Evolutionary conservation across 1,284 basidiomycete genomes (phyloP).

Genomic region (Gymnopus androsaceus): DNA sequence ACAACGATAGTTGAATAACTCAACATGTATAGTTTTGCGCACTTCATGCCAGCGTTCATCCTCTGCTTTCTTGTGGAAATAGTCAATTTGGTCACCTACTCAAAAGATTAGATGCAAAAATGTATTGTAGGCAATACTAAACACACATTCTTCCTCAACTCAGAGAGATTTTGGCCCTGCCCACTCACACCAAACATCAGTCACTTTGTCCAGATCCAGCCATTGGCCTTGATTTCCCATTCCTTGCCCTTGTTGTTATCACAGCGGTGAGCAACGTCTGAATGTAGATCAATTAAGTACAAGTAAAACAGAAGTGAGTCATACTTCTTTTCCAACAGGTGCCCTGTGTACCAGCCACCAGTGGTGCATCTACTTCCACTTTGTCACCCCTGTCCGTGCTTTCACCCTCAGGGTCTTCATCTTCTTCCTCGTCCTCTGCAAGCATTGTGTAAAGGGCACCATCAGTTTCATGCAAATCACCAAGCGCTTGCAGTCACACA

Average conservation of each 20-base stretch:
- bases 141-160: not conserved
- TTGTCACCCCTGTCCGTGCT: not conserved
- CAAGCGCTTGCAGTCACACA: not conserved
- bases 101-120: not conserved
- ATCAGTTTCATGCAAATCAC: not conserved
- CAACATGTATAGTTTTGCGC: not conserved
- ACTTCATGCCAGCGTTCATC: not conserved
- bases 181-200: not conserved
- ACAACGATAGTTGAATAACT: not conserved
- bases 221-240: not conserved
- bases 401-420: too few relatives aligned
- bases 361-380: not conserved
- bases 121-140: not conserved
- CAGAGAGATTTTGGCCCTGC: not conserved
- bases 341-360: not conserved
- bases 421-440: too few relatives aligned
- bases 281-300: not conserved
- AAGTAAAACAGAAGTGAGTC: not conserved
- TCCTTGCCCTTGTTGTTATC: not conserved
- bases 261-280: too few relatives aligned
- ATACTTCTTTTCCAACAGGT: not conserved
- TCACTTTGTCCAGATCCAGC: not conserved
- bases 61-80: not conserved
- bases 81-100: not conserved
- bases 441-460: not conserved